These are phyloP conservation scores for Sclerotinia nivalis DNA, from an alignment of 2,329 filamentous ascomycete genomes.

Conservation along the genomic window DNA sequence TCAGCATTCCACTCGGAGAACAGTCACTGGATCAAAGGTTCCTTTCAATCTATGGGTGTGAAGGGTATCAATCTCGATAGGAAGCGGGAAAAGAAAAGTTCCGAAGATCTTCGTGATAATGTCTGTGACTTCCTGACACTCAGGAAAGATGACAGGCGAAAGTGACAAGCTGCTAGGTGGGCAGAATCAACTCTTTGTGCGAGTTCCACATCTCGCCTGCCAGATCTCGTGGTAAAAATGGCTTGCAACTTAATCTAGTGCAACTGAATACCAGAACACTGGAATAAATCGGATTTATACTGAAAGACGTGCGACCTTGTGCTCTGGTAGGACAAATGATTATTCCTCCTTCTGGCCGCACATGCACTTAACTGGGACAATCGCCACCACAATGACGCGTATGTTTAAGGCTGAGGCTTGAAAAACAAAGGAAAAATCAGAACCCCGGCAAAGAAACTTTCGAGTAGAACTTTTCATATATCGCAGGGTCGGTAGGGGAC, in stretches of 20 bases:
- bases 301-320: slow-evolving; percentile 2
- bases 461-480: not conserved
- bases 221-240: not conserved
- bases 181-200: not conserved
- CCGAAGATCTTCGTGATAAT: slow-evolving; percentile 2
- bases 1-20: not conserved
- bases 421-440: not conserved
- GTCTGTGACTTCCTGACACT: not conserved
- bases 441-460: not conserved
- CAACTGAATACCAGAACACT: slow-evolving; percentile 11
- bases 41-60: not conserved
- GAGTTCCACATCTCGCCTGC: not conserved
- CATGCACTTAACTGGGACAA: not conserved
- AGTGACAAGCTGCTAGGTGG: not conserved
- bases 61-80: not conserved
- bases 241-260: slow-evolving; percentile 10
- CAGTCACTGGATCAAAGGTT: not conserved
- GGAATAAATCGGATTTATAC: slow-evolving; percentile 1
- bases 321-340: not conserved
- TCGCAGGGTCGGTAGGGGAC: not conserved
- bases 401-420: slow-evolving; percentile 12
- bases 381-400: slow-evolving; percentile 8
- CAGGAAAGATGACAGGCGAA: not conserved
- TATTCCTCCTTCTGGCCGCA: not conserved
- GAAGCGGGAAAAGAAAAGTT: not conserved